Base-by-base conservation (phyloP, 768 basidiomycete genomes). In the Russula vinacea region DNA sequence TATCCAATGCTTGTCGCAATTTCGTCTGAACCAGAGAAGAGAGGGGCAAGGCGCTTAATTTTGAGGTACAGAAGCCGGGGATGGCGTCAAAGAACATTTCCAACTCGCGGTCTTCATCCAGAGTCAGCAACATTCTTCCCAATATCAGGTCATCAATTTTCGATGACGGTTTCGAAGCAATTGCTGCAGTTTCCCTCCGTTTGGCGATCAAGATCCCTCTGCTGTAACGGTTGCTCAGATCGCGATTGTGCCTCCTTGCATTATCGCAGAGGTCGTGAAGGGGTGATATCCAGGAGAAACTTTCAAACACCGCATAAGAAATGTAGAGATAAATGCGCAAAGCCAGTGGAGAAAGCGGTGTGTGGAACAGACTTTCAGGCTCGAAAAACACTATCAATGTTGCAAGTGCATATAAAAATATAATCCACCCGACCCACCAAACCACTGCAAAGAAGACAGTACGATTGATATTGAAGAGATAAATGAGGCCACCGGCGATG, bases 41-140 rank as follows among this genome's bases (percentile, higher is more conserved):
- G 17, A 44, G n/a, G n/a, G n/a, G n/a, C n/a, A n/a, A n/a, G n/a
- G n/a, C 8, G 29, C 44, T 40, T 5, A 56, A 10, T 19, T 19
- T 42, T 13, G 61, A 62, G 26, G 5, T 37, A 35, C 24, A 62
- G 33, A 62, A 62, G 5, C 45, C 47, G 32, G 61, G 61, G 22
- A 62, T 39, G 13, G 45, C 13, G 0, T 19, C 26, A 26, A 62
- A 62, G 35, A 62, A 62, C 8, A 14, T 24, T n/a, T n/a, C 61
- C 5, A 56, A 47, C 22, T 26, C 24, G 11, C n/a, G 14, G 14
- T 62, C 61, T 16, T 40, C 54, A 33, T 40, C 26, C 54, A 56
- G n/a, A 50, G 35, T 10, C 7, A 17, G 1, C 4, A 62, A 32
- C 40, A 32, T 40, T 37, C 47, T 19, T 7, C 26, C 24, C 17